Evolutionary conservation across 2,329 filamentous ascomycete genomes (phyloP), one percentile per base, ranked within the genome.

Genomic region (Colletotrichum sp.): DNA sequence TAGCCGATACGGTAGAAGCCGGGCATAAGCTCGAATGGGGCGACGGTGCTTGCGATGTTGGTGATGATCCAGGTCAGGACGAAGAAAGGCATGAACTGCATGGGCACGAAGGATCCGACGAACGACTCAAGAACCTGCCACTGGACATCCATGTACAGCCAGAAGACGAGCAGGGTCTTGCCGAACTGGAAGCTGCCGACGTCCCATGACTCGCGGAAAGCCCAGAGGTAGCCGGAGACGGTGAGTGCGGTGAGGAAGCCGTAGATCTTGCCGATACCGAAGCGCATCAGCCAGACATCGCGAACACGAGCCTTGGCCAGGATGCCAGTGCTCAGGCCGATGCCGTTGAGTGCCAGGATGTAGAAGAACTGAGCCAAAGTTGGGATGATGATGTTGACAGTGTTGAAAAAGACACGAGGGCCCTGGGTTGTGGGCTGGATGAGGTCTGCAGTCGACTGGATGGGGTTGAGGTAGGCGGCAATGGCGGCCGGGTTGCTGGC

Each of bases 181-280:
- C 75, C 81, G 39, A 83, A 83, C 49, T 81, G 71, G 3, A 64
- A 15, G 6, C 80, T 83, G 21, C 80, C 80, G 6, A 88, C 85
- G 3, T 76, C 66, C 87, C 87, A 89, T 32, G 79, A 80, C 60
- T 85, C 85, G 2, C 83, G 80, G 78, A 87, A 89, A 0, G 85
- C 87, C 87, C 87, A 89, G 70, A 88, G 84, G 49, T 83, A 84
- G 2, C 86, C 87, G 0, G 85, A 79, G 28, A 84, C 82, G 52
- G 82, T 83, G 4, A 89, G 78, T 0, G 85, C 83, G 15, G 82
- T 84, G 16, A 87, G 59, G 55, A 85, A 78, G 2, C 81, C 81
- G 78, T 85, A 86, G 8, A 81, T 10, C 6, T 81, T 71, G 57
- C 83, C 82, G 24, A 83, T 78, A 34, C 76, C 39, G 67, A 81